Base-by-base conservation (phyloP, 306 rosid species). In the Citrullus colocynthis region DNA sequence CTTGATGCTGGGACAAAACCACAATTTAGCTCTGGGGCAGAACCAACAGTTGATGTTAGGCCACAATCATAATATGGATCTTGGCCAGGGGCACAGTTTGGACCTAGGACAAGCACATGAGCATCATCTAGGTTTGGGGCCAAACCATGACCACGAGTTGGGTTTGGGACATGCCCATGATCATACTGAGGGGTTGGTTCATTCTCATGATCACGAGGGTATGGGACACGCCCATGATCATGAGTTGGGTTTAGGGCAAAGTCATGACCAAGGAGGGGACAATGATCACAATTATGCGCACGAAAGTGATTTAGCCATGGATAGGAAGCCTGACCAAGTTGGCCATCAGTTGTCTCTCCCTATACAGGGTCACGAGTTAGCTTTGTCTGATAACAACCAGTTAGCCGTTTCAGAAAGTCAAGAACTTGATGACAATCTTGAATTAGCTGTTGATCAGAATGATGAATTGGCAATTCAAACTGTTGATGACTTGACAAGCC, bases 1-100 rank as follows among this genome's bases (percentile, higher is more conserved):
- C 51, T 63, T 91, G 87, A 84, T 93, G 62, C 88, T 93, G 74
- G 93, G 91, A 58, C 91, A 89, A 79, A 86, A 79, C 84, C 96
- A 86, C 79, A 88, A 81, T 84, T 62, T 86, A 78, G 88, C 87
- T 10, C 87, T 82, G 51, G 89, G 91, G 77, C 97, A 87, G 80
- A 90, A 90, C 80, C 98, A 85, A 79, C 97, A 84, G 36, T 70
- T 86, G 85, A 86, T 85, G 79, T 67, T 90, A 80, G 86, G 82
- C 42, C 93, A 88, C 79, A 83, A 82, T 85, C 93, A 88, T 76
- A 83, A 84, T 82, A 42, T 90, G 80, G 96, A 82, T 64, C 88
- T 82, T 64, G 82, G 82, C 24, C 87, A 91, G 87, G 85, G 80
- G 74, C 91, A 88, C 80, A 85, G 76, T 59, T 78, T 93, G 87